Base-by-base conservation (phyloP, 805 yeast species). In the Yarrowia sp. region DNA sequence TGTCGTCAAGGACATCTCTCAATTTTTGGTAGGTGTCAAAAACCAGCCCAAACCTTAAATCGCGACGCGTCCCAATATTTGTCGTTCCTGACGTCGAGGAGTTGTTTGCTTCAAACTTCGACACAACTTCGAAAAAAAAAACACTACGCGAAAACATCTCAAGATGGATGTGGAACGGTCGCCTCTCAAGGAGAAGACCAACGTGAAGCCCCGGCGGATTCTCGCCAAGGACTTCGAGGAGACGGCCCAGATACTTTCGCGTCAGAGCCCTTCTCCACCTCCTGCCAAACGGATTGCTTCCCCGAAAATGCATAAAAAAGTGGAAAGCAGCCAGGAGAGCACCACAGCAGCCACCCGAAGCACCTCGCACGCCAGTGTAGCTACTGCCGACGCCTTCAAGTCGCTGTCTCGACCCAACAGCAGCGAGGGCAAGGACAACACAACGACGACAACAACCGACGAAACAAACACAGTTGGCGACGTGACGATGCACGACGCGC, bases 161-260 rank as follows among this genome's bases (percentile, higher is more conserved):
- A 31, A 16, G 8, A 51, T 51, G 58, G 58, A 51, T 14, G 38
- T 36, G 60, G 60, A 53, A 13, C 42, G 61, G 61, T 38, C 61
- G 27, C 61, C 61, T 38, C 36, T 55, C 25, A 38, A 39, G 31
- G 61, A 55, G 25, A 55, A 38, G 38, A 55, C 61, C 61, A 55
- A 55, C 21, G 29, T 55, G 24, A 42, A 39, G 29, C 47, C 36
- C 6, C 61, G 61, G 35, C 46, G 61, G 4, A 55, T 55, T 38
- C 61, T 38, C 21, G 36, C 46, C 36, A 55, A 55, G 61, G 61
- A 55, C 29, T 55, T 55, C 13, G 36, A 55, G 36, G 61, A 39
- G 10, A 55, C 33, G 29, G 61, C 61, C 3, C 61, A 55, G 38
- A 38, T 55, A 4, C 35, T 7, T 5, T 51, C 58, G 58, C 61